Evolutionary conservation across 140 eudicot species (phyloP).

Genomic region (Flaveria floridana): DNA sequence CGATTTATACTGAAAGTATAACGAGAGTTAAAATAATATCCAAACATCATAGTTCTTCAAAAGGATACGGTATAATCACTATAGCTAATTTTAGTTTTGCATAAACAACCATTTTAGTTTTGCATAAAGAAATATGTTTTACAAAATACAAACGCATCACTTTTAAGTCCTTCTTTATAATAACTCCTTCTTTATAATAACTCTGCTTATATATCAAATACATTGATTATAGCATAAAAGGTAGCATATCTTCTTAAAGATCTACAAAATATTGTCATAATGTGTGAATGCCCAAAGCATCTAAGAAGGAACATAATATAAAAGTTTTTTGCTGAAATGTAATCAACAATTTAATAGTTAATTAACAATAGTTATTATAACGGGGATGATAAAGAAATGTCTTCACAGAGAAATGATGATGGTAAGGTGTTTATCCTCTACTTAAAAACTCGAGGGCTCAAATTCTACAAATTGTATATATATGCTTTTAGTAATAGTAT

Average conservation of each 20-base stretch:
- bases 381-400: neutral
- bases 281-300: constrained; percentile 22
- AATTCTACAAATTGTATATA: too few relatives aligned
- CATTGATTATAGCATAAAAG: neutral
- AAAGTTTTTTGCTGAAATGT: neutral
- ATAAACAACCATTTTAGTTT: neutral
- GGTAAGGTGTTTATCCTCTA: too few relatives aligned
- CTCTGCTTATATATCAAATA: neutral
- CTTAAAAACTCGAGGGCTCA: too few relatives aligned
- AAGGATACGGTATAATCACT: neutral
- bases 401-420: too few relatives aligned
- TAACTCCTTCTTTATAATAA: neutral
- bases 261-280: constrained; percentile 27
- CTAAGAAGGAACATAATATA: constrained; percentile 1
- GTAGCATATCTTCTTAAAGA: constrained; percentile 9
- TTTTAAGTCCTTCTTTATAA: neutral
- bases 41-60: neutral
- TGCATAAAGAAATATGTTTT: neutral
- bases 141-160: neutral
- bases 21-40: too few relatives aligned
- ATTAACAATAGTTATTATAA: neutral
- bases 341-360: neutral
- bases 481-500: too few relatives aligned
- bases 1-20: too few relatives aligned
- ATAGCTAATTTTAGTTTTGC: neutral